Base-by-base conservation (phyloP, 495 filamentous ascomycete species). In the Alectoria sarmentosa region DNA sequence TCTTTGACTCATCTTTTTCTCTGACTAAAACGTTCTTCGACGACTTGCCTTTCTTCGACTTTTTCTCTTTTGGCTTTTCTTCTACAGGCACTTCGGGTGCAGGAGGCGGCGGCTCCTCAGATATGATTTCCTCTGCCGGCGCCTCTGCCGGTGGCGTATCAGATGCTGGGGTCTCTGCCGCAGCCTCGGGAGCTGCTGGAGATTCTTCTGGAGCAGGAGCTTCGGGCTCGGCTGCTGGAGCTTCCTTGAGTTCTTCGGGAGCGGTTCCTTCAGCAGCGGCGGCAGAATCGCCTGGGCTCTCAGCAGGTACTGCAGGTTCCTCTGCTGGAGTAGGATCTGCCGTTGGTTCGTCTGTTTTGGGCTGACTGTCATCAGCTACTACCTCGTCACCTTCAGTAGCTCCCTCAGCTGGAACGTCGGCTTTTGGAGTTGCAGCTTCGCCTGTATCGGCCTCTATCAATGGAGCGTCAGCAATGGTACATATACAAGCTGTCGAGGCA, bases 271-370 rank as follows among this genome's bases (percentile, higher is more conserved):
- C 63, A 59, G 48, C 38, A 38, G 63, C 13, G 10, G 48, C 17
- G 1, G 62, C 17, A 23, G 7, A 26, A 13, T 55, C 66, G 37
- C 65, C 63, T 1, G 83, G 74, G 23, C 78, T 77, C 61, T 80
- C 76, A 1, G 79, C 81, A 30, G 80, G 79, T 56, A 74, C 77
- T 70, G 88, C 83, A 23, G 82, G 76, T 72, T 84, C 84, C 38
- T 80, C 74, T 30, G 82, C 80, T 17, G 73, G 58, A 80, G 77
- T 39, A 26, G 61, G 23, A 55, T 81, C 76, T 32, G 70, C 73
- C 28, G 75, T 73, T n/a, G 74, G 72, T 19, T 73, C 73, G 30
- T 49, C 55, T 37, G 63, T 42, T 52, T 65, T 41, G 11, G 60
- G 23, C 39, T 34, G 6, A 9, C 2, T 28, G 58, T 49, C 61